Conservation (phyloP, 768 basidiomycete genomes). For the Sarcodon aspratus region DNA sequence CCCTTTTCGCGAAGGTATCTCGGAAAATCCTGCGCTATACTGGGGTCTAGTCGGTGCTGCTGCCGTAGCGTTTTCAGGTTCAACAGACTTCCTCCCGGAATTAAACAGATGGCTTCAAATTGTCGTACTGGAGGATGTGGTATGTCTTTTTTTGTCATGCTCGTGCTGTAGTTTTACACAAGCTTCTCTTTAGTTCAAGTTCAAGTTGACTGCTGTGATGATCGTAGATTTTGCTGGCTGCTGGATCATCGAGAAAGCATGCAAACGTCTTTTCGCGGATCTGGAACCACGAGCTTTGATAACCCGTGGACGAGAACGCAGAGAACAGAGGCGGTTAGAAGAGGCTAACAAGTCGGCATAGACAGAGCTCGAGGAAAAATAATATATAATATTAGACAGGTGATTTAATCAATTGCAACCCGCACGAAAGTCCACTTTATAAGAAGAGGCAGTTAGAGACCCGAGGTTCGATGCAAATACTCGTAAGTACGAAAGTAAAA, state of each 20-base stretch:
- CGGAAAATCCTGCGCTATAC: slow-evolving; percentile 88
- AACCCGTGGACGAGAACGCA: slow-evolving; percentile 71
- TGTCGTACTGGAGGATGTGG: slow-evolving; percentile 73
- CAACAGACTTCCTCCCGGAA: slow-evolving; percentile 93
- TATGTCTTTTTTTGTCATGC: slow-evolving; percentile 28
- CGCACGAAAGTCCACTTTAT: too few relatives aligned
- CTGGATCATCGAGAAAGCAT: slow-evolving; percentile 68
- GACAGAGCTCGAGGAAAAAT: too few relatives aligned
- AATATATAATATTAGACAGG: too few relatives aligned
- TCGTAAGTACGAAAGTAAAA: too few relatives aligned
- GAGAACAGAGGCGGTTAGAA: slow-evolving; percentile 46
- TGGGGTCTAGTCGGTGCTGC: slow-evolving; percentile 87
- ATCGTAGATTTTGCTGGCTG: slow-evolving; percentile 81
- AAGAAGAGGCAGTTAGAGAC: too few relatives aligned
- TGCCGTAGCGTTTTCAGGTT: slow-evolving; percentile 85
- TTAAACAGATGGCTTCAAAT: slow-evolving; percentile 95
- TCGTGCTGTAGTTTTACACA: not conserved
- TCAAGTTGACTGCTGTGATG: slow-evolving; percentile 73
- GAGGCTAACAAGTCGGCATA: slow-evolving; percentile 15
- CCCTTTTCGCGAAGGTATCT: slow-evolving; percentile 96
- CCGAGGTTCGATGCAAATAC: too few relatives aligned
- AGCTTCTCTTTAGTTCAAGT: slow-evolving; percentile 55
- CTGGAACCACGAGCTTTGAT: slow-evolving; percentile 79
- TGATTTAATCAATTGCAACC: too few relatives aligned
- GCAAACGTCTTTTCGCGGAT: slow-evolving; percentile 83